phyloP scores from a whole-genome alignment of 306 rosid genomes.

The Corylus heterophylla region DNA sequence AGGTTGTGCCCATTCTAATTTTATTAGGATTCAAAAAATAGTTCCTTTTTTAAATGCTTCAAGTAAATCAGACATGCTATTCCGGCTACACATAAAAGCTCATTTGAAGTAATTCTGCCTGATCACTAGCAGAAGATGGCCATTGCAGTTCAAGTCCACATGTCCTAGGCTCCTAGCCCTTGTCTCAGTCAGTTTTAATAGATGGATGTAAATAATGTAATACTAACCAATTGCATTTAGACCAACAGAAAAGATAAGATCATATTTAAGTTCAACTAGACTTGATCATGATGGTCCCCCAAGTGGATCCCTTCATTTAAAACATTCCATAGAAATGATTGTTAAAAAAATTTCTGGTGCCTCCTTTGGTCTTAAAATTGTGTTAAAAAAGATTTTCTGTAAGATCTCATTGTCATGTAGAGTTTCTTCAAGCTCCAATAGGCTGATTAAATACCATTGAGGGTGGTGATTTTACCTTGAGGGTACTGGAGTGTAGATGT shows the following conservation, averaged over 20 bases:
- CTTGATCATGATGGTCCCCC: neutral
- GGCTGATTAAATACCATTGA: neutral
- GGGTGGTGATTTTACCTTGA: neutral
- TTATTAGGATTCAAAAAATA: neutral
- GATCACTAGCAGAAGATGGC: neutral
- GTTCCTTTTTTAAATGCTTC: neutral
- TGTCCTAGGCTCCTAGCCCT: neutral
- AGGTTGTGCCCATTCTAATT: neutral
- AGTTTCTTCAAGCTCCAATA: neutral
- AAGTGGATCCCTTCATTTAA: neutral
- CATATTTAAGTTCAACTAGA: no score
- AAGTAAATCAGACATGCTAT: neutral
- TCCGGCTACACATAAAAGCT: neutral
- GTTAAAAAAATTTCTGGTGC: neutral
- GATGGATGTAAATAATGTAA: neutral
- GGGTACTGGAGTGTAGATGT: slow-evolving; percentile 20
- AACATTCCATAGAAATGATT: neutral
- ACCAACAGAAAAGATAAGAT: neutral
- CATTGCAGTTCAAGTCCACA: neutral
- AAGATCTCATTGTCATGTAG: neutral
- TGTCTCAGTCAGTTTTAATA: neutral
- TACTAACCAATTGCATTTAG: neutral
- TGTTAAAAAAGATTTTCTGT: neutral
- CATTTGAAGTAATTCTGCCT: neutral
- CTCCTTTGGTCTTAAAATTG: neutral